Percentiles rank a stretch among this genome's conserved stretches.
phyloP scores from a whole-genome alignment of 2,329 filamentous ascomycete species.

The Penicillium sclerotigenum region DNA sequence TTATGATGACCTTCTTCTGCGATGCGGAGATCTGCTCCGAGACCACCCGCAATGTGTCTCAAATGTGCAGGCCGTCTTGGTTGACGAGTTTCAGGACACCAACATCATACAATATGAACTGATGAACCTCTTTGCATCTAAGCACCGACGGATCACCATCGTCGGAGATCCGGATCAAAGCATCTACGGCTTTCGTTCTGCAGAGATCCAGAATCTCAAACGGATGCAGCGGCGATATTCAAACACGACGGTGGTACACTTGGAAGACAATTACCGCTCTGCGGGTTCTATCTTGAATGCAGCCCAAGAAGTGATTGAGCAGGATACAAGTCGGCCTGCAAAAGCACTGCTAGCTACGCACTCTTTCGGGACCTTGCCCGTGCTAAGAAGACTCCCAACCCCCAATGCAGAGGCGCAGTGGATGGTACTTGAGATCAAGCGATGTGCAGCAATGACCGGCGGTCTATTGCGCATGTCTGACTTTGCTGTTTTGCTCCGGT shows the following conservation, averaged over 20 bases:
- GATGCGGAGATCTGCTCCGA: slow-evolving; percentile 74
- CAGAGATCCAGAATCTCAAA: slow-evolving; percentile 83
- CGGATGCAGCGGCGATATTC: slow-evolving; percentile 74
- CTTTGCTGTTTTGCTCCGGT: slow-evolving; percentile 82
- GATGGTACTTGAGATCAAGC: slow-evolving; percentile 80
- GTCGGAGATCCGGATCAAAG: slow-evolving; percentile 97
- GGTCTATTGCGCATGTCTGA: slow-evolving; percentile 71
- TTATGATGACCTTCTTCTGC: slow-evolving; percentile 87
- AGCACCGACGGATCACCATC: slow-evolving; percentile 75
- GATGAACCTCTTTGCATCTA: slow-evolving; percentile 80
- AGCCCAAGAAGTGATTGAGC: slow-evolving; percentile 83
- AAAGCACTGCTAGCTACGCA: slow-evolving; percentile 81
- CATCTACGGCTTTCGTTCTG: slow-evolving; percentile 93
- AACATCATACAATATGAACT: slow-evolving; percentile 93
- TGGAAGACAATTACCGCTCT: slow-evolving; percentile 94
- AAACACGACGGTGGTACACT: slow-evolving; percentile 73
- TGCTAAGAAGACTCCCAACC: slow-evolving; percentile 70
- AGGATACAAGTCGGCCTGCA: slow-evolving; percentile 75
- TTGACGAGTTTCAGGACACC: slow-evolving; percentile 97
- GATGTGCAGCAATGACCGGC: slow-evolving; percentile 68
- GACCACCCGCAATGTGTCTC: slow-evolving; percentile 74
- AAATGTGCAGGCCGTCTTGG: slow-evolving; percentile 85
- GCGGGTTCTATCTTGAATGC: slow-evolving; percentile 78
- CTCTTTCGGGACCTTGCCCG: slow-evolving; percentile 72
- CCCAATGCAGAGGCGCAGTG: slow-evolving; percentile 75